phyloP scores from a whole-genome alignment of 257 asterid genomes.

The Scutellaria barbata region DNA sequence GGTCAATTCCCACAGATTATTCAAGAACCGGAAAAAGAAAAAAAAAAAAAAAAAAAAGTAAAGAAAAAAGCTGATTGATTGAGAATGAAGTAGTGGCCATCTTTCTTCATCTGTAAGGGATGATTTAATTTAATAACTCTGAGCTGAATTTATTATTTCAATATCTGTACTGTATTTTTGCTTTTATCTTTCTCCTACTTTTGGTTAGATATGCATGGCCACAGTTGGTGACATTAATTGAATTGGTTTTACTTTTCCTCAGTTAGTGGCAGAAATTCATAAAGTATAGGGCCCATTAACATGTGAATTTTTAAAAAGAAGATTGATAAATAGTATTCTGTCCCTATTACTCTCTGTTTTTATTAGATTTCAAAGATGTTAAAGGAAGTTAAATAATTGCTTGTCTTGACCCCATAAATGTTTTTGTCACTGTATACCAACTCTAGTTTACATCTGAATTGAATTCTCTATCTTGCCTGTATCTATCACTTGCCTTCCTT shows the following conservation, averaged over 20 bases:
- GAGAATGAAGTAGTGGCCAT: constrained; percentile 18
- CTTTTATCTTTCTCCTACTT: constrained; percentile 33
- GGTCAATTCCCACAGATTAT: constrained; percentile 19
- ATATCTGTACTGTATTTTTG: constrained; percentile 22
- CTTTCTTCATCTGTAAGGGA: constrained; percentile 26
- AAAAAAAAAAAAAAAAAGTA: too few relatives aligned
- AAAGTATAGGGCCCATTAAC: constrained; percentile 46
- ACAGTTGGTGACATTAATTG: constrained; percentile 50
- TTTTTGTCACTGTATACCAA: constrained; percentile 11
- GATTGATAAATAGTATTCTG: constrained; percentile 32
- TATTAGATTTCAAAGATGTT: constrained; percentile 36
- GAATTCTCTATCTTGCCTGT: constrained; percentile 18
- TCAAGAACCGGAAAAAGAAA: too few relatives aligned
- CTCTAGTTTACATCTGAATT: constrained; percentile 7
- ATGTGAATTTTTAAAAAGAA: constrained; percentile 41
- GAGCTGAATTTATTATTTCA: constrained; percentile 22
- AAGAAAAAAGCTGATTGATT: background rate
- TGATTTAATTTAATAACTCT: background rate
- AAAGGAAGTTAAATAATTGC: constrained; percentile 34
- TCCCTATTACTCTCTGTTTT: constrained; percentile 33
- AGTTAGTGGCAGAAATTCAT: constrained; percentile 44
- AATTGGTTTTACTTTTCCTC: constrained; percentile 33
- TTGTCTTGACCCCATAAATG: constrained; percentile 31
- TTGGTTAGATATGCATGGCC: constrained; percentile 37
- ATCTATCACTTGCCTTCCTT: constrained; percentile 16